Percentiles rank a stretch among this genome's conserved stretches.
These are phyloP conservation scores for Xylaria sp. DNA, from an alignment of 2,329 filamentous ascomycete species.

Conservation along the genomic window DNA sequence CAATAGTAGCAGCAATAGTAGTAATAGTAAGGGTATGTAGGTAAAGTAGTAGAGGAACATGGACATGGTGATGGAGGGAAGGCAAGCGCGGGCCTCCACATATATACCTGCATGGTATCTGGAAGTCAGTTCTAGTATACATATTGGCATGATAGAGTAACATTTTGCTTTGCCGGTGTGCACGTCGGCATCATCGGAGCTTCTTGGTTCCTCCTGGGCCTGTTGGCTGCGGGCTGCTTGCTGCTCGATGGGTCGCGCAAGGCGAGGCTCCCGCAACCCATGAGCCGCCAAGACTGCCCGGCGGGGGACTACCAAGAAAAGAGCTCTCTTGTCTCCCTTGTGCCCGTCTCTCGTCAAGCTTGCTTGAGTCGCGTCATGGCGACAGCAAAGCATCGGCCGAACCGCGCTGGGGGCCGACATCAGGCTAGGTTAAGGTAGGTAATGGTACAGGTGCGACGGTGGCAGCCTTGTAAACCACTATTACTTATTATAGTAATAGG, in stretches of 20 bases:
- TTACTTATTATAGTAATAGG: too few species aligned
- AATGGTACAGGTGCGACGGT: background rate
- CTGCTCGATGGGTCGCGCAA: conserved; percentile 24
- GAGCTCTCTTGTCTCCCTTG: background rate
- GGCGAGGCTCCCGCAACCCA: conserved; percentile 31
- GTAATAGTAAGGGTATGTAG: background rate
- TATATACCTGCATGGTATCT: conserved; percentile 16
- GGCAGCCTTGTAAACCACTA: background rate
- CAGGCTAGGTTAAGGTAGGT: background rate
- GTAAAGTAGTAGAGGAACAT: background rate
- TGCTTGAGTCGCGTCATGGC: background rate
- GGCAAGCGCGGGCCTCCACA: conserved; percentile 34
- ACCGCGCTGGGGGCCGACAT: background rate
- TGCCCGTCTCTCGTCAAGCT: background rate
- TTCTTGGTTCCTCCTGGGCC: background rate
- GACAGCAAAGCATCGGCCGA: background rate
- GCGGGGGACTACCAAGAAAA: conserved; percentile 6
- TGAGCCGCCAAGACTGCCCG: conserved; percentile 10
- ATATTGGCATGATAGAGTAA: conserved; percentile 28
- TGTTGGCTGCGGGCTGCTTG: conserved; percentile 1
- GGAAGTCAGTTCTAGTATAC: conserved; percentile 11
- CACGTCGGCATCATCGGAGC: conserved; percentile 30
- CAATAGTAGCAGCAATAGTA: too few species aligned
- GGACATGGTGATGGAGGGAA: conserved; percentile 19
- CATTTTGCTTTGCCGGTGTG: conserved; percentile 35